Evolutionary conservation across 371 early-diverging fungal species (phyloP), one percentile per base, ranked within the genome.

Genomic region (Zancudomyces culisetae): DNA sequence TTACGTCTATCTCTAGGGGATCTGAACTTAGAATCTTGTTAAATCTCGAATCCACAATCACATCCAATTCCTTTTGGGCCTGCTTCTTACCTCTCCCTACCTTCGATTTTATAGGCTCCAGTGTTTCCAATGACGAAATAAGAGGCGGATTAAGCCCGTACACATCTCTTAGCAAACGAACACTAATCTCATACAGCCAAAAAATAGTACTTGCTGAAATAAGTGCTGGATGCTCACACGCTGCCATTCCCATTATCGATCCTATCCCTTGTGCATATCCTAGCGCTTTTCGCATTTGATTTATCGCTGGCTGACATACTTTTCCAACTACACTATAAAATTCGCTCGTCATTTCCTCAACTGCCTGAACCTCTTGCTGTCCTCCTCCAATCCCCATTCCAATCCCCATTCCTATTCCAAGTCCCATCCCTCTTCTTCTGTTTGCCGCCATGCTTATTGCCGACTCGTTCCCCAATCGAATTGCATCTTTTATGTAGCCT

Each of bases 141-240:
- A 30, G 51, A 4, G 64, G 54, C 2, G 56, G 61, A 0, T 24
- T 39, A 22, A 53, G 52, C 18, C 45, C 45, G 20, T 65, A 66
- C 12, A 62, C 66, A 0, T 58, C 41, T 3, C 52, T 21, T 0
- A 67, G 39, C 45, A 63, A 23, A 22, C 60, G 46, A 19, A 50
- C 24, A 10, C 57, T 52, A 1, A 67, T 55, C 10, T 53, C 40
- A 8, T 68, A 58, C 15, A 58, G 43, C 68, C 68, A 67, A 20
- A 67, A 67, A 19, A 55, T 22, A 19, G 45, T 39, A 13, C 58
- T 56, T 24, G 57, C 41, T 18, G 67, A 60, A 1, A 60, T 47
- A 0, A 20, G 19, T 8, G 42, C 24, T 39, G 58, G 27, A 27
- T 45, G 35, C 8, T 42, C 30, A 2, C 18, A 13, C 21, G 52